phyloP scores from a whole-genome alignment of 2,329 filamentous ascomycete genomes.

The Colletotrichum horii region DNA sequence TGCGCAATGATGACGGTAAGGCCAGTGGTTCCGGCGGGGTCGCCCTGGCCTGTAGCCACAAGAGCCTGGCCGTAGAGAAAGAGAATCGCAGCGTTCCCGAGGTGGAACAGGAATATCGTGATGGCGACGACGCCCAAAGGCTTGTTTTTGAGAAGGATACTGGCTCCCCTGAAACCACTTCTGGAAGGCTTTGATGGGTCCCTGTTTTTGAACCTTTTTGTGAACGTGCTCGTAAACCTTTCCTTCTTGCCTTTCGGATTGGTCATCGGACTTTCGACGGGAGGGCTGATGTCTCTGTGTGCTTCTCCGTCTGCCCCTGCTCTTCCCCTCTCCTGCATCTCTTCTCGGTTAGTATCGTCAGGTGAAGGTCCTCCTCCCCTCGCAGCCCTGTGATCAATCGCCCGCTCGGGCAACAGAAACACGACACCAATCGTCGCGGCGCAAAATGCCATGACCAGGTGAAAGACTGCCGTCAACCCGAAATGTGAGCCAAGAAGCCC shows the following conservation, averaged over 20 bases:
- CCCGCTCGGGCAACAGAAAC: neutral
- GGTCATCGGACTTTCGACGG: neutral
- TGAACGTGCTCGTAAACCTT: neutral
- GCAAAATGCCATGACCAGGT: conserved; percentile 10
- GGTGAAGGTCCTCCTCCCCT: neutral
- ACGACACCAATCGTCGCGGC: neutral
- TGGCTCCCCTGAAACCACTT: neutral
- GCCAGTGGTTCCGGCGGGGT: conserved; percentile 9
- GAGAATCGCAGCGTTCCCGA: conserved; percentile 14
- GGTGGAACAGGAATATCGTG: conserved; percentile 6
- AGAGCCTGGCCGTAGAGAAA: conserved; percentile 8
- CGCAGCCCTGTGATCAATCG: neutral
- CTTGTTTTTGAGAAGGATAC: neutral
- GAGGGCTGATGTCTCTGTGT: neutral
- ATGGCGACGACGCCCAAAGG: neutral
- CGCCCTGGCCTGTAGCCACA: conserved; percentile 5
- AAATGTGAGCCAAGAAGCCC: neutral
- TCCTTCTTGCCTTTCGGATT: neutral
- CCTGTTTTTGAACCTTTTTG: neutral
- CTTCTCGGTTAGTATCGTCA: neutral
- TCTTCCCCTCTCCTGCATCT: neutral
- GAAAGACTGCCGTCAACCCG: conserved; percentile 6
- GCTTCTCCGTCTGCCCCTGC: neutral
- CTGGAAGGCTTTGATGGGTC: neutral
- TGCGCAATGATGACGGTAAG: conserved; percentile 13